Conservation (phyloP, 768 basidiomycete species). For the Scleroderma bovista region DNA sequence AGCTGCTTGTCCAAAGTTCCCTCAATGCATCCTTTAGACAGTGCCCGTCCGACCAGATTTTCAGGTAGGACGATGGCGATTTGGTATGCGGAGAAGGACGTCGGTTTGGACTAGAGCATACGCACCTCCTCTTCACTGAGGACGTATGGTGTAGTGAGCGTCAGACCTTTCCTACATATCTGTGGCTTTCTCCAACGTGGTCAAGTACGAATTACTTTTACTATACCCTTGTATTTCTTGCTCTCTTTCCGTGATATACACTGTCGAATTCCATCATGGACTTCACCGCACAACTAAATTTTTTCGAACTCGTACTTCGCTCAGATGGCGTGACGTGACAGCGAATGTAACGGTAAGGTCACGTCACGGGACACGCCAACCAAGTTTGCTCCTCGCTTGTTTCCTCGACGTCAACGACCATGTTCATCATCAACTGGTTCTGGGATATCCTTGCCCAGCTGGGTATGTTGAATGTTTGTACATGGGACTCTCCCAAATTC, state of each 20-base stretch:
- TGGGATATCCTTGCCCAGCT: constrained; percentile 93
- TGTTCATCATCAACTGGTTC: constrained; percentile 93
- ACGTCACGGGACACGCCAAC: constrained; percentile 12
- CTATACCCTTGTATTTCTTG: no score
- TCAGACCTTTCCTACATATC: constrained; percentile 62
- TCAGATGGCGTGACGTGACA: not conserved
- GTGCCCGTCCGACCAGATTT: constrained; percentile 51
- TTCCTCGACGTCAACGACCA: constrained; percentile 27
- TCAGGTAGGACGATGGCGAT: constrained; percentile 57
- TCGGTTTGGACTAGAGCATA: constrained; percentile 58
- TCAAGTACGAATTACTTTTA: no score
- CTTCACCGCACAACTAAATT: no score
- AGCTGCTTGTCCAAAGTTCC: not conserved
- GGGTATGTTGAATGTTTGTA: constrained; percentile 46
- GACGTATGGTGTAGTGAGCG: constrained; percentile 49
- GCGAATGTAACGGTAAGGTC: constrained; percentile 6
- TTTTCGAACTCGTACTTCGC: no score
- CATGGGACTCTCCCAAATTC: constrained; percentile 1
- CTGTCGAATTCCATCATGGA: no score
- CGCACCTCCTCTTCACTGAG: constrained; percentile 31
- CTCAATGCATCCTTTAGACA: constrained; percentile 62
- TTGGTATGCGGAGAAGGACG: constrained; percentile 59
- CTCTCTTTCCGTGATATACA: no score
- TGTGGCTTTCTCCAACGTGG: not conserved
- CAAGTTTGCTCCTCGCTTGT: constrained; percentile 15